These are phyloP conservation scores for Saturnispora kantuleensis DNA, from an alignment of 805 yeast species.

Conservation along the genomic window DNA sequence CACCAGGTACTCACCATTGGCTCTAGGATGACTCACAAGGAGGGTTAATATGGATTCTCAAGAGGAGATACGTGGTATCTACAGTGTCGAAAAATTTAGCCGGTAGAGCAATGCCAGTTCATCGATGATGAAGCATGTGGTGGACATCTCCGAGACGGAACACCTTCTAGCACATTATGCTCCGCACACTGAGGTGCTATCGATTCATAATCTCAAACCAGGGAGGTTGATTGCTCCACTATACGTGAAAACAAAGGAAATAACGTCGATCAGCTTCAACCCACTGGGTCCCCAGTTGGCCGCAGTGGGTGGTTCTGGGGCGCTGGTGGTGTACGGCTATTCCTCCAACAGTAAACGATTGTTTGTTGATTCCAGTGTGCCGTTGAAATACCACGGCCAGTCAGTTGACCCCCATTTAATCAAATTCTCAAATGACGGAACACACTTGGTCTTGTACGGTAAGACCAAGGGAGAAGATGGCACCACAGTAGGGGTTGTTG, in stretches of 20 bases:
- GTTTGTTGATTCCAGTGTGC: not conserved
- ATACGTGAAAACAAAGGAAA: not conserved
- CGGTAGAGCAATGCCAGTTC: too few species aligned
- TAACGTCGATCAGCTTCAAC: constrained; percentile 4
- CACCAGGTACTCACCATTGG: not conserved
- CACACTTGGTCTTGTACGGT: constrained; percentile 6
- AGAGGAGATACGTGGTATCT: too few species aligned
- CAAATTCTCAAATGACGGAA: constrained; percentile 11
- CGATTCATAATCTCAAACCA: constrained; percentile 2
- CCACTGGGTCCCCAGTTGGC: constrained; percentile 1
- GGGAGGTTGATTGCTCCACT: not conserved
- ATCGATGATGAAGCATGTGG: constrained; percentile 1
- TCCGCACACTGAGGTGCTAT: constrained; percentile 1
- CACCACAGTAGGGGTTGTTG: too few species aligned
- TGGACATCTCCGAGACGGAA: not conserved
- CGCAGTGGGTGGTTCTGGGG: not conserved
- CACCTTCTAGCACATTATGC: constrained; percentile 7
- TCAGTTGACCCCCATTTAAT: constrained; percentile 7
- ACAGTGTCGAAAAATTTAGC: too few species aligned
- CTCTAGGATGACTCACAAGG: too few species aligned
- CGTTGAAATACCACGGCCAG: not conserved
- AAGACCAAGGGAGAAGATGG: not conserved
- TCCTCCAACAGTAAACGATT: not conserved
- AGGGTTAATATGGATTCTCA: too few species aligned
- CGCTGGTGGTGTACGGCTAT: constrained; percentile 1